These are phyloP conservation scores for Cyberlindnera mississippiensis DNA, from an alignment of 805 yeast species.

Conservation along the genomic window DNA sequence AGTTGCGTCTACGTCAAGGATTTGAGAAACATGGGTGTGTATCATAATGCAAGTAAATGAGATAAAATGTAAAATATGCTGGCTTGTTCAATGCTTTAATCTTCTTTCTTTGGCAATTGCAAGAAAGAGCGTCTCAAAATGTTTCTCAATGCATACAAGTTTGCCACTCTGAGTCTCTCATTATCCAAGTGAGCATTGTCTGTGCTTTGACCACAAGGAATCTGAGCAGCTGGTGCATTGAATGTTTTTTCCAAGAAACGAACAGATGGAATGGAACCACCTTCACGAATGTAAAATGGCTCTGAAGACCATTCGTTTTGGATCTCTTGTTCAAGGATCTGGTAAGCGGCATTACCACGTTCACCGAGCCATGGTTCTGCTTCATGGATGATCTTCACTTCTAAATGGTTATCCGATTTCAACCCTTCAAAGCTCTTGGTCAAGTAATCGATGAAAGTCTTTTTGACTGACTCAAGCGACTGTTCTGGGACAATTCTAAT, in stretches of 20 bases:
- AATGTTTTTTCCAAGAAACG: conserved; percentile 79
- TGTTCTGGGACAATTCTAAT: conserved; percentile 90
- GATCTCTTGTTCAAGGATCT: conserved; percentile 59
- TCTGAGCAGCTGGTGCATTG: conserved; percentile 86
- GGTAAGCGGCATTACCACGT: conserved; percentile 68
- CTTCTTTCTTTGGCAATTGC: conserved; percentile 20
- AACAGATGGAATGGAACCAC: conserved; percentile 93
- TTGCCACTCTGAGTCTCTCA: conserved; percentile 76
- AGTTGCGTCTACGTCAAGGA: too few species aligned
- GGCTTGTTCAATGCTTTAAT: neutral
- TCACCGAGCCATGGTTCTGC: conserved; percentile 98
- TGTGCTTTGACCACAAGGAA: conserved; percentile 94
- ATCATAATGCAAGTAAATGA: too few species aligned
- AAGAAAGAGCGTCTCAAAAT: conserved; percentile 39
- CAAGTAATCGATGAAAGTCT: conserved; percentile 44
- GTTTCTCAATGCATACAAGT: conserved; percentile 67
- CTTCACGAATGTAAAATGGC: conserved; percentile 88
- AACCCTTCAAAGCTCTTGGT: conserved; percentile 43
- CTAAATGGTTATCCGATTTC: conserved; percentile 57
- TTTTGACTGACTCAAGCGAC: conserved; percentile 55
- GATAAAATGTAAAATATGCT: neutral
- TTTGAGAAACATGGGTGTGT: too few species aligned
- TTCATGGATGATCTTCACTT: conserved; percentile 64
- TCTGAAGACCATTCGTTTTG: conserved; percentile 70
- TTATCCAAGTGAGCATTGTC: conserved; percentile 92